Conservation (phyloP, 257 asterid species). For the Cordia subcordata region DNA sequence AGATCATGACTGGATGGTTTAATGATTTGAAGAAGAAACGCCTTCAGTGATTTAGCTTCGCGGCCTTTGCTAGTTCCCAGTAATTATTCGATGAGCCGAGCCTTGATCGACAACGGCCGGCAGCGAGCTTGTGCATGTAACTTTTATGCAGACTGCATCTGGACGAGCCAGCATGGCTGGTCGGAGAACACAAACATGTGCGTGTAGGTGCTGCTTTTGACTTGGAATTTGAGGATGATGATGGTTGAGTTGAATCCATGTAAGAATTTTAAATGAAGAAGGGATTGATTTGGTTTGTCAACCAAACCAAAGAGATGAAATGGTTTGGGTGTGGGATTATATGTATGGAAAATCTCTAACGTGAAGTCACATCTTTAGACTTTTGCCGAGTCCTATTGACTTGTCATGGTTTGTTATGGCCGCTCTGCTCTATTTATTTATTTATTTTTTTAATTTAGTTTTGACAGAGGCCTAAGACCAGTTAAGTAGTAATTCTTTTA, state of each 20-base stretch:
- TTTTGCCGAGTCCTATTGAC: no score
- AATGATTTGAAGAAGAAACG: slow-evolving; percentile 11
- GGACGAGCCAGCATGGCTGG: slow-evolving; percentile 12
- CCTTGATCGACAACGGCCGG: slow-evolving; percentile 7
- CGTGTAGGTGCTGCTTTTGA: background rate
- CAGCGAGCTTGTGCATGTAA: background rate
- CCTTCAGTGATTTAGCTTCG: slow-evolving; percentile 10
- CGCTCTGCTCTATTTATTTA: no score
- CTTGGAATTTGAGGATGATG: background rate
- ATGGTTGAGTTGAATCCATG: slow-evolving; percentile 9
- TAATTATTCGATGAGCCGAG: background rate
- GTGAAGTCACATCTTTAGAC: no score
- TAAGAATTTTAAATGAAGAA: background rate
- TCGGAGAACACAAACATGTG: slow-evolving; percentile 13
- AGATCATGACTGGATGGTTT: slow-evolving; percentile 18
- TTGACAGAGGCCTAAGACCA: no score
- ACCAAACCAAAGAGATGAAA: no score
- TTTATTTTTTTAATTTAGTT: no score
- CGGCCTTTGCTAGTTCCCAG: slow-evolving; percentile 12
- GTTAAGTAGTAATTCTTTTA: no score
- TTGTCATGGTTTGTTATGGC: no score
- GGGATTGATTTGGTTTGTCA: background rate
- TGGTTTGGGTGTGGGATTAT: no score
- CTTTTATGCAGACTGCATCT: slow-evolving; percentile 12
- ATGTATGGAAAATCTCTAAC: no score